Evolutionary conservation across 495 filamentous ascomycete genomes (phyloP).

Genomic region (Podospora pseudocomata): DNA sequence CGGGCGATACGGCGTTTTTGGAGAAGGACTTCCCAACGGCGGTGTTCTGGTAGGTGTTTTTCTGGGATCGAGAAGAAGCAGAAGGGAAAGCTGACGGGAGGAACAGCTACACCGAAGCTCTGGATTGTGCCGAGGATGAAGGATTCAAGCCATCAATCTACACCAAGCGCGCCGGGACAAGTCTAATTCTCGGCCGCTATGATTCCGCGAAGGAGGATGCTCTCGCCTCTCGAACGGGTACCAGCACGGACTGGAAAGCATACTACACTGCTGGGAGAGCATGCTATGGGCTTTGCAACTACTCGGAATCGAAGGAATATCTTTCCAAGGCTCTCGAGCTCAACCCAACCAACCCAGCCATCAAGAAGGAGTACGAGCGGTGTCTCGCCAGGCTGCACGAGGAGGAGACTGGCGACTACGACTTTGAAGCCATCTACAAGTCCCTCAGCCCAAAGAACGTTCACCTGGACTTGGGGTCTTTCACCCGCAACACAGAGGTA

Average conservation of each 20-base stretch:
- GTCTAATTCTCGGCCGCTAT: slow-evolving; percentile 43
- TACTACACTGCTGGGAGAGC: slow-evolving; percentile 48
- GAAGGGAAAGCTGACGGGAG: background rate
- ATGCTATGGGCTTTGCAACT: slow-evolving; percentile 46
- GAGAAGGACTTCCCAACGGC: slow-evolving; percentile 35
- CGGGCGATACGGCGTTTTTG: slow-evolving; percentile 34
- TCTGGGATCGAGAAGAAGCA: background rate
- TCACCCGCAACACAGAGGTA: slow-evolving; percentile 28
- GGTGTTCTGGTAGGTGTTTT: slow-evolving; percentile 30
- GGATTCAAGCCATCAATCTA: slow-evolving; percentile 25
- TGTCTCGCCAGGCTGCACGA: slow-evolving; percentile 34
- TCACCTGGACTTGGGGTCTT: slow-evolving; percentile 46
- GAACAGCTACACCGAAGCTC: slow-evolving; percentile 34
- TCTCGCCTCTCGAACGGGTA: slow-evolving; percentile 28
- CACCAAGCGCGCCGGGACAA: slow-evolving; percentile 48
- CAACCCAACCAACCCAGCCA: slow-evolving; percentile 29
- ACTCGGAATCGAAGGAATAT: slow-evolving; percentile 23
- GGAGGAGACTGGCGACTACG: slow-evolving; percentile 42
- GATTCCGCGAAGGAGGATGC: slow-evolving; percentile 48
- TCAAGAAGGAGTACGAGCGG: slow-evolving; percentile 36
- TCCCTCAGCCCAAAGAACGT: slow-evolving; percentile 32
- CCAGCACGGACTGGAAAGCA: slow-evolving; percentile 41
- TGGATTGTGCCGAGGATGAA: slow-evolving; percentile 22
- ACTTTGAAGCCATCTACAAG: slow-evolving; percentile 40
- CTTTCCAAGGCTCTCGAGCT: slow-evolving; percentile 34